These are phyloP conservation scores for Silybum marianum DNA, from an alignment of 129 eudicot species.

Conservation along the genomic window DNA sequence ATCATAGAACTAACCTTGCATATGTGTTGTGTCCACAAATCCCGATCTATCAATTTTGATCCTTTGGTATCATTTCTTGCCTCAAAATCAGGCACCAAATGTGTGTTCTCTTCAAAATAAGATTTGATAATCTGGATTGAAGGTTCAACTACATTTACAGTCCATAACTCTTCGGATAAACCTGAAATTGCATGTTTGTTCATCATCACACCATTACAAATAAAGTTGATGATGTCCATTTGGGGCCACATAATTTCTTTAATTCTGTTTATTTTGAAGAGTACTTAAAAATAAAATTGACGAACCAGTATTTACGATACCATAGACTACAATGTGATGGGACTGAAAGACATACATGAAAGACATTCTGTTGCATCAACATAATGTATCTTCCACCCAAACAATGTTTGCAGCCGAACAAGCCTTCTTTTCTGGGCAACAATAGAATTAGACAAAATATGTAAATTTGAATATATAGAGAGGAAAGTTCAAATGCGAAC, in stretches of 20 bases:
- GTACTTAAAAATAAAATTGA: background rate
- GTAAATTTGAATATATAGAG: background rate
- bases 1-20: constrained; percentile 65
- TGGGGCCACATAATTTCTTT: background rate
- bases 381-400: constrained; percentile 87
- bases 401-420: constrained; percentile 63
- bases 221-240: background rate
- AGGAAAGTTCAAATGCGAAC: too few relatives aligned
- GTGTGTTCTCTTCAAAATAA: constrained; percentile 40
- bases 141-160: constrained; percentile 59
- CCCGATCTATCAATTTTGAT: constrained; percentile 57
- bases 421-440: constrained; percentile 78
- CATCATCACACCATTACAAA: background rate
- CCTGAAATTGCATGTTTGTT: constrained; percentile 40
- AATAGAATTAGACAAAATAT: constrained; percentile 2
- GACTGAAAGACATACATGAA: constrained; percentile 47
- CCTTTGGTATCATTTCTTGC: constrained; percentile 24
- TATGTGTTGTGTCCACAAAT: constrained; percentile 82
- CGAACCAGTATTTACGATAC: background rate
- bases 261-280: background rate
- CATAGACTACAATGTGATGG: background rate
- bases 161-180: constrained; percentile 66
- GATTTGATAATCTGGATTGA: constrained; percentile 59
- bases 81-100: constrained; percentile 21
- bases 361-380: constrained; percentile 83